Percentiles rank a stretch among this genome's conserved stretches.
phyloP scores from a whole-genome alignment of 306 rosid genomes.

The Adenanthera pavonina region DNA sequence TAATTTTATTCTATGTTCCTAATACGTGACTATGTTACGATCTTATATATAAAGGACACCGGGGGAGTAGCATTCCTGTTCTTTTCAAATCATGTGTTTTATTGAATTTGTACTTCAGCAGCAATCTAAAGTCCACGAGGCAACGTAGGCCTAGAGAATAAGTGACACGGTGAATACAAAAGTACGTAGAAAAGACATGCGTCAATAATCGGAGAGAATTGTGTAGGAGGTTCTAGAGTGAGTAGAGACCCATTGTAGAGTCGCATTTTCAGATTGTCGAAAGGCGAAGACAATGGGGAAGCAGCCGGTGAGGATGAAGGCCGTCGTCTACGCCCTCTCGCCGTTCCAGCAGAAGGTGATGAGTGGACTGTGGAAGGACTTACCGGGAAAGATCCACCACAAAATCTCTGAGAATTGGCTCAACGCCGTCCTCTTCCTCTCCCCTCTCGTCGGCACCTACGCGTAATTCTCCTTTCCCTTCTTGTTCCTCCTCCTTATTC shows the following conservation, averaged over 20 bases:
- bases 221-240: neutral
- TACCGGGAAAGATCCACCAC: constrained; percentile 60
- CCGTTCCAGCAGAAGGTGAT: constrained; percentile 74
- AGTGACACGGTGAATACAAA: neutral
- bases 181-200: neutral
- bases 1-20: no score
- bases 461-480: constrained; percentile 33
- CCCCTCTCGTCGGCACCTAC: constrained; percentile 55
- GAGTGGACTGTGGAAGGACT: constrained; percentile 62
- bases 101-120: no score
- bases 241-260: neutral
- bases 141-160: no score
- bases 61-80: no score
- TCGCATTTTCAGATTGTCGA: neutral
- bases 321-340: constrained; percentile 62
- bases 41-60: no score
- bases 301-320: constrained; percentile 65
- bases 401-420: constrained; percentile 71
- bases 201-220: neutral
- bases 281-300: constrained; percentile 46
- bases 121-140: no score
- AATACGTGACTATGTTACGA: no score
- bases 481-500: no score
- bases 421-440: constrained; percentile 53
- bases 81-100: no score